Base-by-base conservation (phyloP, 768 basidiomycete species). In the Russula sp. region DNA sequence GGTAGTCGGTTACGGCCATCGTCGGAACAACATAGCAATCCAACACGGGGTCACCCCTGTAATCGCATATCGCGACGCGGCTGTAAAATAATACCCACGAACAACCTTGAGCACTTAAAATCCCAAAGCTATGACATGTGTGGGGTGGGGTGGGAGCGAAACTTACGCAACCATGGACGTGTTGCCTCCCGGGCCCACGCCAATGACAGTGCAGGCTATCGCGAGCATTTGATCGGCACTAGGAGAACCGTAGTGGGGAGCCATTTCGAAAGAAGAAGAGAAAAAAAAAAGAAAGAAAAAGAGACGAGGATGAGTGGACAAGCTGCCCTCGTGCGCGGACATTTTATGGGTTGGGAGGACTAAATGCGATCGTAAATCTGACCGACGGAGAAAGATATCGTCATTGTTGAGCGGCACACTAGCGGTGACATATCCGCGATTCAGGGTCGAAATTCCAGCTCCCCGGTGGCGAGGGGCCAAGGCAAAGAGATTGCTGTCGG, bases 81-180 rank as follows among this genome's bases (percentile, higher is more conserved):
- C 82, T 83, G 70, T n/a, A 30, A 40, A 40, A 40, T 18, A 10
- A 36, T 61, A 2, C 5, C 5, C 16, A 24, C 53, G 46, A 30
- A 5, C 28, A 60, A 30, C 9, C 18, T 34, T 60, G 60, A 65
- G n/a, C 34, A 8, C 24, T 11, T n/a, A 26, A 24, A 26, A 46
- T 61, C 40, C 40, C 40, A 61, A 53, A 8, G 14, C 55, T 38
- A 64, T 51, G 30, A 48, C 57, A 42, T 28, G 60, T 36, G 59
- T n/a, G n/a, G n/a, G n/a, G n/a, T n/a, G 58, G 40, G 16, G 7
- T 34, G 34, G 8, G 34, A 18, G 49, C 40, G 36, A 36, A 26
- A 80, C 87, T 67, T 77, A 91, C 90, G 89, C 90, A 40, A 92
- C 78, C 85, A 92, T 88, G 44, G 86, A 83, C 2, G 90, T 92